These are phyloP conservation scores for Macrophomina phaseolina DNA, from an alignment of 2,329 filamentous ascomycete species.

Conservation along the genomic window DNA sequence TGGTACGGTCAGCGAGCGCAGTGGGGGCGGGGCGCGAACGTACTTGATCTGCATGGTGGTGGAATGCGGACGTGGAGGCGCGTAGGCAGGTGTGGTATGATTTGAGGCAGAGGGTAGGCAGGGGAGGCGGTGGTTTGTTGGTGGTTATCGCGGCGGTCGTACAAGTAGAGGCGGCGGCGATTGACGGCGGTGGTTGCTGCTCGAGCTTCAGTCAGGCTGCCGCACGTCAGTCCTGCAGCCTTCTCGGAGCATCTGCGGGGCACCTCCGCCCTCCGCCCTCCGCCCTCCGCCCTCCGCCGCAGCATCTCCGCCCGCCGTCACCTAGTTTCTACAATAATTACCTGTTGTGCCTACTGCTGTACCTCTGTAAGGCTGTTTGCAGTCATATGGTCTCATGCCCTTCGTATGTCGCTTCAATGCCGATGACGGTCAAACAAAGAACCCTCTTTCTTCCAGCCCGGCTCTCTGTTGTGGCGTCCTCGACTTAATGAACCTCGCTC, in stretches of 20 bases:
- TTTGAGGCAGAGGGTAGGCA: background rate
- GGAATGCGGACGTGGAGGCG: background rate
- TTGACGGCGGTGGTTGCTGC: background rate
- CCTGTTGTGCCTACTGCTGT: background rate
- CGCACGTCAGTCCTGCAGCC: background rate
- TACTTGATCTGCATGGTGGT: conserved; percentile 41
- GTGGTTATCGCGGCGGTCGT: background rate
- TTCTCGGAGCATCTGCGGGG: background rate
- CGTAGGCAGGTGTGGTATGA: background rate
- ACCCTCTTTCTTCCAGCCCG: no score
- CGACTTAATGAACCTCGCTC: background rate
- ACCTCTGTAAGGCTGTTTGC: background rate
- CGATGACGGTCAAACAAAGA: no score
- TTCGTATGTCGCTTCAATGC: background rate
- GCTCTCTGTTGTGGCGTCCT: background rate
- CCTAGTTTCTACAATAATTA: background rate
- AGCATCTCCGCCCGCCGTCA: background rate
- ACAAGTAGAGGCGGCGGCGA: background rate
- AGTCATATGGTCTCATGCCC: background rate
- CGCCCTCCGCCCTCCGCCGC: background rate
- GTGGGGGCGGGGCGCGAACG: conserved; percentile 25
- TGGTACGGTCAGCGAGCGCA: conserved; percentile 23
- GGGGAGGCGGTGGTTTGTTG: background rate
- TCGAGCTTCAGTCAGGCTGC: conserved; percentile 11
- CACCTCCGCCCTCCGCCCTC: conserved; percentile 11